Evolutionary conservation across 1,139 yeast species (phyloP).

Genomic region (Suhomyces coccinellae): DNA sequence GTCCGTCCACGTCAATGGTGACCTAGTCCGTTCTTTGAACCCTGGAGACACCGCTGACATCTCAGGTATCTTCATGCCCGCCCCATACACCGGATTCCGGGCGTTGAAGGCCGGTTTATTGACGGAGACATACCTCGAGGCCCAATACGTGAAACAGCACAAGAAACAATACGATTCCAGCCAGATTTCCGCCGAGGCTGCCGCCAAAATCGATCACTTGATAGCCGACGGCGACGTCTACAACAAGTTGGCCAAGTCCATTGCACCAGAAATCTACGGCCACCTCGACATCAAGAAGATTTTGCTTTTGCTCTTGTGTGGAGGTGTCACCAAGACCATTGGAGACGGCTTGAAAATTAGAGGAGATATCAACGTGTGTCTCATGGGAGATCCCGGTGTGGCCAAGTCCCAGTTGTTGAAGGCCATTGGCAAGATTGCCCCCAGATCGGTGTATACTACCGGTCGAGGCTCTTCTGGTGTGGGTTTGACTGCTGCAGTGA

Average conservation of each 20-base stretch:
- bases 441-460: conserved; percentile 96
- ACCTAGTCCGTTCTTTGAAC: conserved; percentile 77
- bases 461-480: conserved; percentile 99
- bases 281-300: conserved; percentile 94
- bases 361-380: conserved; percentile 94
- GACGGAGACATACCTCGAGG: conserved; percentile 91
- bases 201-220: conserved; percentile 54
- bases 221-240: conserved; percentile 65
- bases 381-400: conserved; percentile 99
- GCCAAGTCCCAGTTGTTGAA: conserved; percentile 96
- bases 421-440: conserved; percentile 90
- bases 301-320: conserved; percentile 75
- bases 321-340: conserved; percentile 92
- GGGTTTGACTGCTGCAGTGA: conserved; percentile 98
- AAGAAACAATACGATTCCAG: conserved; percentile 80
- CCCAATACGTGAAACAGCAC: conserved; percentile 82
- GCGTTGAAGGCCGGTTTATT: conserved; percentile 90
- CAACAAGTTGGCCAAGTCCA: conserved; percentile 77
- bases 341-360: conserved; percentile 97
- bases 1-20: conserved; percentile 84
- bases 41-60: conserved; percentile 97
- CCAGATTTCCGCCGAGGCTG: conserved; percentile 58
- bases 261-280: conserved; percentile 98
- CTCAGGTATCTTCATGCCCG: conserved; percentile 88
- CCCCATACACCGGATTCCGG: conserved; percentile 93